Evolutionary conservation across 2,329 filamentous ascomycete genomes (phyloP), one percentile per base, ranked within the genome.

Genomic region (Aureobasidium sp.): DNA sequence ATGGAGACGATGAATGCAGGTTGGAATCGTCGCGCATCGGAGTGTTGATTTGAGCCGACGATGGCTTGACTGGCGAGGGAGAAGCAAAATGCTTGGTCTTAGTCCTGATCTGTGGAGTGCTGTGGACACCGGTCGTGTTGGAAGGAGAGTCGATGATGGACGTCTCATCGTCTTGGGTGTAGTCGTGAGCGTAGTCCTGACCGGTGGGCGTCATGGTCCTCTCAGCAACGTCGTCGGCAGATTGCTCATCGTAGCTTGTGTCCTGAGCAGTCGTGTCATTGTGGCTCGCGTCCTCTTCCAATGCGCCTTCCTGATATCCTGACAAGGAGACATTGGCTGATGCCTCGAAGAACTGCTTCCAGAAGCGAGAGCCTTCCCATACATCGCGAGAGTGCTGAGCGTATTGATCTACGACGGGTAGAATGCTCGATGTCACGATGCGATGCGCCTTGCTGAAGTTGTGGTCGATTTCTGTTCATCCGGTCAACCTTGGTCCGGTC

Each of bases 321-420:
- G 91, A 96, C 11, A 99, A 83, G 11, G 93, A 96, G 30, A 99
- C 93, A 70, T 99, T 97, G 72, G 94, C 94, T 50, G 92, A 96
- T 39, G 94, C 91, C 77, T 99, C 94, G 76, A 99, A 99, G 79
- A 99, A 99, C 79, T 97, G 92, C 76, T 99, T 99, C 94, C 94
- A 99, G 76, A 99, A 99, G 89, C 95, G 70, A 13, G 60, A 44
- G 21, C 92, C 91, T 68, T 97, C 92, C 94, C 94, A 99, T 2
- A 99, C 93, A 53, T 91, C 86, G 65, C 87, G 88, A 1, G 94
- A 97, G 71, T 97, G 89, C 67, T 96, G 91, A 49, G 90, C 90
- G 76, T 99, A 99, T 71, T 96, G 88, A 73, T 97, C 93, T 25
- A 99, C 91, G 1, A 97, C 83, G 1, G 94, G 94, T 3, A 99